Evolutionary conservation across 1,139 yeast genomes (phyloP).

Genomic region (Yamadazyma sp.): DNA sequence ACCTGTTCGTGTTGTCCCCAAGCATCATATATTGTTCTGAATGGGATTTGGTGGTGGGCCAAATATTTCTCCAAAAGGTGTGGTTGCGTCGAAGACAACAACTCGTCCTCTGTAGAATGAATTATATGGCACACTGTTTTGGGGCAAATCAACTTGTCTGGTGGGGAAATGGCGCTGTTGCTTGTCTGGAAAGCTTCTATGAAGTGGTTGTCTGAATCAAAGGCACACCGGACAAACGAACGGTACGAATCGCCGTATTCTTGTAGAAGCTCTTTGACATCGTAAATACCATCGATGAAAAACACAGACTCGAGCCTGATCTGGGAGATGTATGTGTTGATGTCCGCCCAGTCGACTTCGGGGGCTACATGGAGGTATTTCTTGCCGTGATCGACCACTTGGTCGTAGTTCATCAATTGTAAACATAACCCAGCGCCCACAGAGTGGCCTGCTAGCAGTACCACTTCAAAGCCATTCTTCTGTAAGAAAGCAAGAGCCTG

Average conservation of each 20-base stretch:
- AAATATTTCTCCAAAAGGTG: constrained; percentile 19
- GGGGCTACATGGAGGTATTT: not conserved
- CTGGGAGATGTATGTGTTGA: constrained; percentile 4
- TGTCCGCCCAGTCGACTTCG: not conserved
- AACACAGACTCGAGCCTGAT: constrained; percentile 16
- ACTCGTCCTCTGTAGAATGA: constrained; percentile 37
- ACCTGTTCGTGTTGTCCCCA: constrained; percentile 41
- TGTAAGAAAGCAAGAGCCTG: constrained; percentile 38
- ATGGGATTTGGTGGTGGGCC: constrained; percentile 6
- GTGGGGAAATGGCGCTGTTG: constrained; percentile 4
- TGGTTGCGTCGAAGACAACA: constrained; percentile 29
- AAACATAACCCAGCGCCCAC: constrained; percentile 76
- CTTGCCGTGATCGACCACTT: constrained; percentile 19
- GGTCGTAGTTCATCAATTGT: constrained; percentile 45
- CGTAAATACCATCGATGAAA: constrained; percentile 43
- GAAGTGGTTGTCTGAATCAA: constrained; percentile 20
- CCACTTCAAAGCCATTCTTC: constrained; percentile 14
- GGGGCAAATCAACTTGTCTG: constrained; percentile 5
- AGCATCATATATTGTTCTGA: constrained; percentile 14
- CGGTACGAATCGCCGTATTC: constrained; percentile 36
- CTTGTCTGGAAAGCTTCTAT: constrained; percentile 28
- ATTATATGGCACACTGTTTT: constrained; percentile 18
- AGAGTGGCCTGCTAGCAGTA: constrained; percentile 68
- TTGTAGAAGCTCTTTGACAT: constrained; percentile 26
- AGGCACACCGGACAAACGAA: constrained; percentile 36